A percentile compares a stretch with the other conserved stretches of the same genome.
These are phyloP conservation scores for Pseudognaphalium luteoalbum DNA, from an alignment of 129 eudicot genomes.

Conservation along the genomic window DNA sequence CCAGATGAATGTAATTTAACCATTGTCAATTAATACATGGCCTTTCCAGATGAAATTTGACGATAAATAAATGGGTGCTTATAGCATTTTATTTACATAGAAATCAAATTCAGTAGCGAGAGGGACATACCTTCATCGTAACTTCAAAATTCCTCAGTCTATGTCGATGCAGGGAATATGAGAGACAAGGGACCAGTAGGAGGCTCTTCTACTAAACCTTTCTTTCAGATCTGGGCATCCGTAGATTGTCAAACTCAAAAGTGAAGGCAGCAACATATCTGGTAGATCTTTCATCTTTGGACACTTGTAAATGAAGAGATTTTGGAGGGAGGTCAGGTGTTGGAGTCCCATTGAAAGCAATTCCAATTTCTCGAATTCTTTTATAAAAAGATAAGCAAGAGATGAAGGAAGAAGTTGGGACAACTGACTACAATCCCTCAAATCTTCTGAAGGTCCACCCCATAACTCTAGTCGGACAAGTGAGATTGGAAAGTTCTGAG, in stretches of 20 bases:
- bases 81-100: no score
- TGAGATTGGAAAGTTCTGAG: conserved; percentile 8
- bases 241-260: neutral
- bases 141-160: neutral
- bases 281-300: conserved; percentile 21
- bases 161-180: neutral
- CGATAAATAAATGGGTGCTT: no score
- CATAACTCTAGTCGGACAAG: neutral
- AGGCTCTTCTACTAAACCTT: neutral
- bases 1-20: no score
- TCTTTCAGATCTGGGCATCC: conserved; percentile 8
- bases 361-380: neutral
- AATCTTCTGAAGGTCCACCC: conserved; percentile 7
- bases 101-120: neutral
- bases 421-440: conserved; percentile 4
- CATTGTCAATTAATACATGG: no score
- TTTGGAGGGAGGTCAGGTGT: conserved; percentile 14
- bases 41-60: no score
- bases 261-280: conserved; percentile 3
- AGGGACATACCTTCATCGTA: neutral
- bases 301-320: neutral
- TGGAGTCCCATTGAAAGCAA: conserved; percentile 3
- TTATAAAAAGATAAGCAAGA: conserved; percentile 7
- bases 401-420: conserved; percentile 19
- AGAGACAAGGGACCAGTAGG: conserved; percentile 18